phyloP scores from a whole-genome alignment of 2,329 filamentous ascomycete genomes.

The Fusarium circinatum region DNA sequence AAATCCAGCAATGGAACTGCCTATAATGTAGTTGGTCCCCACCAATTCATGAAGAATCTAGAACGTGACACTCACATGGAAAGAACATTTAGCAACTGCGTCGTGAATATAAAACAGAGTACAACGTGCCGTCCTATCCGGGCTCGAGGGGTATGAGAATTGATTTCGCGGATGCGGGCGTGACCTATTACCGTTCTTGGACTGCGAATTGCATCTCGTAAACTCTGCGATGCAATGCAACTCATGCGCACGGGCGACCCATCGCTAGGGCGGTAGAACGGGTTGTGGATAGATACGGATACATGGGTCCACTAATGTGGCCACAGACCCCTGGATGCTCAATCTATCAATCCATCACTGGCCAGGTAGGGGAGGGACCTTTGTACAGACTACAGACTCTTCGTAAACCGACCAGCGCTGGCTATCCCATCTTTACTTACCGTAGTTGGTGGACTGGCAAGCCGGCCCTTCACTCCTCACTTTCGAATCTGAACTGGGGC shows the following conservation, averaged over 20 bases:
- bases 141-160: not conserved
- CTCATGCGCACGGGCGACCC: slow-evolving; percentile 4
- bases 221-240: not conserved
- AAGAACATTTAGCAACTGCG: not conserved
- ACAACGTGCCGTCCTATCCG: slow-evolving; percentile 11
- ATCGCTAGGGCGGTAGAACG: slow-evolving; percentile 6
- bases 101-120: not conserved
- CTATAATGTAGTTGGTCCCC: not conserved
- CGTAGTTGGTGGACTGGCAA: not conserved
- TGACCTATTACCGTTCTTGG: slow-evolving; percentile 28
- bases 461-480: not conserved
- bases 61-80: slow-evolving; percentile 1
- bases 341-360: not conserved
- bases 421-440: not conserved
- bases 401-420: not conserved
- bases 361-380: slow-evolving; percentile 7
- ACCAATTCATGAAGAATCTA: not conserved
- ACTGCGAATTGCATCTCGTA: slow-evolving; percentile 10
- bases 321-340: not conserved
- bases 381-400: slow-evolving; percentile 7
- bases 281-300: slow-evolving; percentile 17
- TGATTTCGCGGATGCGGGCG: slow-evolving; percentile 9
- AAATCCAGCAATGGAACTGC: not conserved
- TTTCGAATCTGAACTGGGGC: not conserved
- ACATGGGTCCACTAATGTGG: not conserved